A percentile compares a stretch with the other conserved stretches of the same genome.
phyloP scores from a whole-genome alignment of 768 basidiomycete species.

The Macrolepiota dolichaula region DNA sequence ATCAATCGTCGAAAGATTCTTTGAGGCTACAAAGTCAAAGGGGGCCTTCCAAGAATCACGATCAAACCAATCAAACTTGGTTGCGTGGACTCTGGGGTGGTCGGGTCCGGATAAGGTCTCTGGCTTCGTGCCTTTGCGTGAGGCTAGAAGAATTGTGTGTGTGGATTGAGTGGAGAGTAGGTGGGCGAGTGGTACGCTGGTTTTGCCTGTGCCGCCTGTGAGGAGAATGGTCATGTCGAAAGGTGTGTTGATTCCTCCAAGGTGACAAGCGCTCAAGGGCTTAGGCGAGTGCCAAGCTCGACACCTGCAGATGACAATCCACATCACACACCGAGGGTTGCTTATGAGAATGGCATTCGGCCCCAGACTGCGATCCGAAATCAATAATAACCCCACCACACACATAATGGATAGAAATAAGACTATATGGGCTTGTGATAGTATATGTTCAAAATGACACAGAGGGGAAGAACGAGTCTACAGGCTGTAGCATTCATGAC shows the following conservation, averaged over 20 bases:
- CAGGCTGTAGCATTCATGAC: too few species aligned
- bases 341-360: too few species aligned
- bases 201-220: conserved; percentile 33
- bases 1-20: conserved; percentile 17
- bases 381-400: too few species aligned
- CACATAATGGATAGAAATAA: too few species aligned
- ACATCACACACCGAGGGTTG: too few species aligned
- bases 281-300: too few species aligned
- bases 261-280: background rate
- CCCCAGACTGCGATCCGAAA: too few species aligned
- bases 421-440: too few species aligned
- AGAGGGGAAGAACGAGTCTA: too few species aligned
- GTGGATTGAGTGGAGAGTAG: conserved; percentile 21
- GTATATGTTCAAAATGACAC: too few species aligned
- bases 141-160: conserved; percentile 25
- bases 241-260: background rate
- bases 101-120: background rate
- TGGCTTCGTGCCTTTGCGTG: conserved; percentile 21
- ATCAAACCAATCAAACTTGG: conserved; percentile 35
- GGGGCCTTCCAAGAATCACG: conserved; percentile 15
- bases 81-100: conserved; percentile 19
- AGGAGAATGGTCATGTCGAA: conserved; percentile 30
- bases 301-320: too few species aligned
- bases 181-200: conserved; percentile 22
- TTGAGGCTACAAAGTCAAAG: conserved; percentile 1